These are phyloP conservation scores for Excoecaria cochinchinensis DNA, from an alignment of 345 rosid species.

Conservation along the genomic window DNA sequence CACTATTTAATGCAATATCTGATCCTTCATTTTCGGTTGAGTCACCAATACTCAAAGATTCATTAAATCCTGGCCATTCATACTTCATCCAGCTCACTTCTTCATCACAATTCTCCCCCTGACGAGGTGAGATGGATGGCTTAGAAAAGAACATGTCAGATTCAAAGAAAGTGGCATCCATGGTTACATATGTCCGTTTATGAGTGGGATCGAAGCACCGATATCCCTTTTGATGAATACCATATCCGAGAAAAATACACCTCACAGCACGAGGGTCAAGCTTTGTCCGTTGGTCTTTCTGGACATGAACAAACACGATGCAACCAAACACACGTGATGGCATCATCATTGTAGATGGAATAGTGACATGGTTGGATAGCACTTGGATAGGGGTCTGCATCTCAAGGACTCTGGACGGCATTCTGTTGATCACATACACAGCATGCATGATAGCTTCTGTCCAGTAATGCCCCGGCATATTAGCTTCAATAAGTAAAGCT, in stretches of 20 bases:
- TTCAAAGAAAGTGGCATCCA: neutral
- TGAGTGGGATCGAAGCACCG: neutral
- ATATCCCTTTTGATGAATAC: neutral
- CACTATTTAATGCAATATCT: no score
- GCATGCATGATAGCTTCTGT: neutral
- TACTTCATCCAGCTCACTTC: no score
- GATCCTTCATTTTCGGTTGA: no score
- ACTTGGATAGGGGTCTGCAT: neutral
- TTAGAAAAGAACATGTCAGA: neutral
- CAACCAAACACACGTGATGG: neutral
- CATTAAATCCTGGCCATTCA: no score
- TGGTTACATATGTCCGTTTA: neutral
- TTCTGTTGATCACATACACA: neutral
- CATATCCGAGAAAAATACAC: neutral
- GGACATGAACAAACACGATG: slow-evolving; percentile 1
- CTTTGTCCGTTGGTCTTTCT: neutral
- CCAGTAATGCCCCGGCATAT: neutral
- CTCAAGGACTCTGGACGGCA: neutral
- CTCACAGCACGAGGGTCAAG: neutral
- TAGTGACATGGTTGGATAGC: fast-evolving
- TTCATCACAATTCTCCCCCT: no score
- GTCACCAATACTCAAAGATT: no score
- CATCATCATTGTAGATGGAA: neutral
- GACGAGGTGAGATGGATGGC: no score
- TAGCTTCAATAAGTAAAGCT: neutral